A percentile compares a stretch with the other conserved stretches of the same genome.
phyloP scores from a whole-genome alignment of 148 eudicot genomes.

The Dysphania ambrosioides region DNA sequence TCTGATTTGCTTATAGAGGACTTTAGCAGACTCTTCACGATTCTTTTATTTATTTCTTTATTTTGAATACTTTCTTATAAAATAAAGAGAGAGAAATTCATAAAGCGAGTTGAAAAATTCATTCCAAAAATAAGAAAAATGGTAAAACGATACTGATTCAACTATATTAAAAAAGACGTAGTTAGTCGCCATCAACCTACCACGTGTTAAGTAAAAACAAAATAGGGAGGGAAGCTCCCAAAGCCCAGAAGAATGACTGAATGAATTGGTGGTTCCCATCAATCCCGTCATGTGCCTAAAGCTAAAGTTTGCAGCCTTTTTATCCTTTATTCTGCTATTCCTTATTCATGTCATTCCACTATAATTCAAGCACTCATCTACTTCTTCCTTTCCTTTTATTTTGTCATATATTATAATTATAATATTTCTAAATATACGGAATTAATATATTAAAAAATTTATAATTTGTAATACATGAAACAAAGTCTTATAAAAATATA shows the following conservation, averaged over 20 bases:
- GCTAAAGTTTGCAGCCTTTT: not conserved
- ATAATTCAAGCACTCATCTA: too few relatives aligned
- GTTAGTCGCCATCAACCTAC: not conserved
- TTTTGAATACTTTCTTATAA: too few relatives aligned
- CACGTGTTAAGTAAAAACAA: constrained; percentile 8
- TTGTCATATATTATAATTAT: too few relatives aligned
- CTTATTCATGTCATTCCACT: not conserved
- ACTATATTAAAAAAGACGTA: constrained; percentile 2
- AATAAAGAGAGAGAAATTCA: too few relatives aligned
- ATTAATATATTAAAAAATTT: too few relatives aligned
- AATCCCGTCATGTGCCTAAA: not conserved
- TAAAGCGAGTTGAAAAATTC: too few relatives aligned
- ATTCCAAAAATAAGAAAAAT: not conserved
- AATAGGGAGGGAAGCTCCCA: not conserved
- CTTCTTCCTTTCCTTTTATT: too few relatives aligned
- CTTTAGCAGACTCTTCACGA: too few relatives aligned
- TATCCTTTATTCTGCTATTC: not conserved
- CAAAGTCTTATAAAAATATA: too few relatives aligned
- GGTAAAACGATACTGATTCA: not conserved
- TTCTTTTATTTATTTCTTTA: too few relatives aligned
- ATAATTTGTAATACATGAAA: too few relatives aligned
- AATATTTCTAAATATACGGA: too few relatives aligned
- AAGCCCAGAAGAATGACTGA: not conserved
- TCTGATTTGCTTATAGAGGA: not conserved
- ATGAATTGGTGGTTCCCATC: not conserved